A percentile compares a stretch with the other conserved stretches of the same genome.
These are phyloP conservation scores for Cystobasidium tubakii DNA, from an alignment of 768 basidiomycete genomes.

Conservation along the genomic window DNA sequence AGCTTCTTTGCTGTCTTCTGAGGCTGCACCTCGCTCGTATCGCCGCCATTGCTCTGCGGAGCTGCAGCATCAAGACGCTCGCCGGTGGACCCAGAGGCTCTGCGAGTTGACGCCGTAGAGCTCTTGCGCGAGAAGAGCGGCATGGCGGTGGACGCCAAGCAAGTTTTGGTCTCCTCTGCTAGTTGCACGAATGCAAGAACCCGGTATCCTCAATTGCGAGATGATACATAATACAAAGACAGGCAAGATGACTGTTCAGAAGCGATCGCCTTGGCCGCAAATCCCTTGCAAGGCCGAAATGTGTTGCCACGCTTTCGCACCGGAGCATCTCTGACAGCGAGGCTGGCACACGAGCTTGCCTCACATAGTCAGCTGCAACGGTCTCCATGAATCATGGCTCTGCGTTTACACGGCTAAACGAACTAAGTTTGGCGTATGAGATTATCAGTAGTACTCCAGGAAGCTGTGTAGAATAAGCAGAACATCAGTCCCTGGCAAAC, in stretches of 20 bases:
- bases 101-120: neutral
- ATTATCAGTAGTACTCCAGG: constrained; percentile 52
- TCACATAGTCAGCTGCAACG: too few species aligned
- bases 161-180: neutral
- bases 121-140: neutral
- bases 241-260: too few species aligned
- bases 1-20: neutral
- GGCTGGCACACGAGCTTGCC: too few species aligned
- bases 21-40: neutral
- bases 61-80: neutral
- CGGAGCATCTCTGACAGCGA: too few species aligned
- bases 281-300: too few species aligned
- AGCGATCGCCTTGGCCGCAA: too few species aligned
- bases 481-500: constrained; percentile 47
- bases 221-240: too few species aligned
- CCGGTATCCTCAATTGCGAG: too few species aligned
- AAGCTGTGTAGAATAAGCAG: constrained; percentile 59
- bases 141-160: neutral
- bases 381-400: too few species aligned
- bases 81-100: neutral
- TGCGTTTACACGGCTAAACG: too few species aligned
- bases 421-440: neutral
- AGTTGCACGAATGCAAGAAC: too few species aligned
- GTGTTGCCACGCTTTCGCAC: too few species aligned
- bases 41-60: neutral